A percentile compares a stretch with the other conserved stretches of the same genome.
phyloP scores from a whole-genome alignment of 805 yeast genomes.

The Metschnikowia cerradonensis region DNA sequence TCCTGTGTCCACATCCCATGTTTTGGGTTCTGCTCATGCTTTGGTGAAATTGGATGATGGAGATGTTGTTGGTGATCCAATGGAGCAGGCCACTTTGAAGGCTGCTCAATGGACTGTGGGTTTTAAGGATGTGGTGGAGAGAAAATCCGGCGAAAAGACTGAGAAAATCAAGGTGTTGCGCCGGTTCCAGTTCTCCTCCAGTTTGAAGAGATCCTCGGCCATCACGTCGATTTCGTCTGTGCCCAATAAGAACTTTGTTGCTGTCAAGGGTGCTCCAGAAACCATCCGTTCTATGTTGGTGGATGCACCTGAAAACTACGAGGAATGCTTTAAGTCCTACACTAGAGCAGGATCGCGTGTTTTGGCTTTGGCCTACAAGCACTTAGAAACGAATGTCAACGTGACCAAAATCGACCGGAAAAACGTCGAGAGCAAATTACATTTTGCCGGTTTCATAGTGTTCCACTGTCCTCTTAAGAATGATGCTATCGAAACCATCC shows the following conservation, averaged over 20 bases:
- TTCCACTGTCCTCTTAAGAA: constrained; percentile 96
- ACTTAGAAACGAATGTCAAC: constrained; percentile 49
- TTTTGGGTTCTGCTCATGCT: constrained; percentile 94
- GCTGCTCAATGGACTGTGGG: constrained; percentile 85
- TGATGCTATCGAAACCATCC: constrained; percentile 86
- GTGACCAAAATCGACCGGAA: constrained; percentile 63
- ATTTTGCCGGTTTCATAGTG: constrained; percentile 88
- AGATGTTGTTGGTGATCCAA: constrained; percentile 97
- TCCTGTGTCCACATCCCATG: constrained; percentile 63
- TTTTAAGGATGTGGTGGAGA: constrained; percentile 64
- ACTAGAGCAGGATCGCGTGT: constrained; percentile 97
- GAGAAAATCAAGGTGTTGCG: constrained; percentile 71
- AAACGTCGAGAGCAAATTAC: constrained; percentile 67
- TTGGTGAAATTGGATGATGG: constrained; percentile 92
- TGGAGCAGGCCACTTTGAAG: constrained; percentile 94
- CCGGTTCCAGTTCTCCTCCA: constrained; percentile 95
- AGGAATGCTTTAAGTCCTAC: constrained; percentile 79
- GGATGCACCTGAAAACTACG: constrained; percentile 73
- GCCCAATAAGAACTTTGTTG: constrained; percentile 55
- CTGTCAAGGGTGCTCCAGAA: constrained; percentile 98
- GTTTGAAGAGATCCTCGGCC: constrained; percentile 91
- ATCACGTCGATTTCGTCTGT: constrained; percentile 55
- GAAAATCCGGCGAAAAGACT: constrained; percentile 28
- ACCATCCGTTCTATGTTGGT: constrained; percentile 76
- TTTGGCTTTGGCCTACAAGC: constrained; percentile 87